phyloP scores from a whole-genome alignment of 129 eudicot species.

The Saussurea involucrata region DNA sequence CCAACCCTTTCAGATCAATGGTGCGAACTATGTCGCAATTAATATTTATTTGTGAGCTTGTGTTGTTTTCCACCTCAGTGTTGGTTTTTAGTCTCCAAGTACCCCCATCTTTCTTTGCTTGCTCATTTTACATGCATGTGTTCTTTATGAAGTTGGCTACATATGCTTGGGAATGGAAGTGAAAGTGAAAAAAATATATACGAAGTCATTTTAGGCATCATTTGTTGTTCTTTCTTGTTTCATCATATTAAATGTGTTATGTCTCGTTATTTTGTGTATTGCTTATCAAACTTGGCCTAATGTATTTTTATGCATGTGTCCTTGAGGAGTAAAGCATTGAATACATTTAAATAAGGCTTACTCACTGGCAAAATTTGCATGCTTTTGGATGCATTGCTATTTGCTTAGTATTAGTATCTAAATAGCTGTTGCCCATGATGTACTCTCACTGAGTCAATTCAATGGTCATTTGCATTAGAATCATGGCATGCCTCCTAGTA shows the following conservation, averaged over 20 bases:
- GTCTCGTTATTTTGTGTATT: neutral
- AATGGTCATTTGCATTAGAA: neutral
- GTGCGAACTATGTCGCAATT: conserved; percentile 29
- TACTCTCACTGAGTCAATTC: neutral
- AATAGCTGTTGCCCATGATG: neutral
- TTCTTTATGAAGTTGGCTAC: neutral
- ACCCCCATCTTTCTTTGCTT: neutral
- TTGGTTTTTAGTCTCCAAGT: neutral
- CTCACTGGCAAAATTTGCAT: neutral
- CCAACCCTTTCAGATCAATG: conserved; percentile 86
- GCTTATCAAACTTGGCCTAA: neutral
- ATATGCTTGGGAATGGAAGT: neutral
- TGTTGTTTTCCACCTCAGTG: conserved; percentile 7
- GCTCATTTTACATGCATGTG: neutral
- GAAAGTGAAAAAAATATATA: neutral
- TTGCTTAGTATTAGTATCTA: neutral
- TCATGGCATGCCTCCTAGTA: neutral
- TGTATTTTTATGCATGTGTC: neutral
- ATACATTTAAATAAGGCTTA: neutral
- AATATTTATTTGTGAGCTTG: neutral
- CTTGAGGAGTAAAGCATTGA: neutral
- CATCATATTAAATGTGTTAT: neutral
- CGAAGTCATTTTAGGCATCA: neutral
- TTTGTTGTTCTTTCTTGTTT: neutral
- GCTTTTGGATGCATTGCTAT: neutral